A percentile compares a stretch with the other conserved stretches of the same genome.
Evolutionary conservation across 2,329 filamentous ascomycete genomes (phyloP).

Genomic region (Aspergillus luchuensis): DNA sequence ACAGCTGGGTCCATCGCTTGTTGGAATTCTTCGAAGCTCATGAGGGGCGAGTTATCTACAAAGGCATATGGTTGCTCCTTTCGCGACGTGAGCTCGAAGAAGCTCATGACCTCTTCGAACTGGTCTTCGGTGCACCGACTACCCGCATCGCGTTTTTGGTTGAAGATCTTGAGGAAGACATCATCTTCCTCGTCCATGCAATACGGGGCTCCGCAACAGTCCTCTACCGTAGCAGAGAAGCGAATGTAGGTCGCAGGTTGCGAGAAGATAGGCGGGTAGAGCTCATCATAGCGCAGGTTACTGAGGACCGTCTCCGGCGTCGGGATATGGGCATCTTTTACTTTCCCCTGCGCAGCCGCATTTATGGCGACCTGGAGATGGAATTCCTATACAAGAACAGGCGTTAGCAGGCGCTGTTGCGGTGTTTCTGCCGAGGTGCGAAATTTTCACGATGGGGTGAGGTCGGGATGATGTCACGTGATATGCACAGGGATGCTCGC

Average conservation of each 20-base stretch:
- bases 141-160: slow-evolving; percentile 68
- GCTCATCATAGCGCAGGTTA: slow-evolving; percentile 78
- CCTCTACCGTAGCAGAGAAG: slow-evolving; percentile 96
- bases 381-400: slow-evolving; percentile 69
- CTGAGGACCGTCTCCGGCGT: slow-evolving; percentile 66
- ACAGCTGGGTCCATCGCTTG: slow-evolving; percentile 64
- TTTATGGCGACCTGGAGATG: slow-evolving; percentile 86
- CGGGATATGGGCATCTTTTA: slow-evolving; percentile 66
- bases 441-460: slow-evolving; percentile 38
- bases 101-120: slow-evolving; percentile 92
- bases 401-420: slow-evolving; percentile 23
- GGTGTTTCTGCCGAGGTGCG: slow-evolving; percentile 19
- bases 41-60: slow-evolving; percentile 82
- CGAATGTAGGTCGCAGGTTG: slow-evolving; percentile 93
- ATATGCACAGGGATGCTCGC: slow-evolving; percentile 38
- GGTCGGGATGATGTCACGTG: slow-evolving; percentile 42
- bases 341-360: slow-evolving; percentile 61
- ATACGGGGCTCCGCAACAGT: slow-evolving; percentile 87
- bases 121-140: slow-evolving; percentile 79
- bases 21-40: slow-evolving; percentile 73
- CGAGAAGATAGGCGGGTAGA: slow-evolving; percentile 78
- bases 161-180: slow-evolving; percentile 79
- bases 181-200: slow-evolving; percentile 93
- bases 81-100: slow-evolving; percentile 85
- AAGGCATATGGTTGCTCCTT: slow-evolving; percentile 84